These are phyloP conservation scores for Quercus phellos DNA, from an alignment of 331 rosid species.

Conservation along the genomic window DNA sequence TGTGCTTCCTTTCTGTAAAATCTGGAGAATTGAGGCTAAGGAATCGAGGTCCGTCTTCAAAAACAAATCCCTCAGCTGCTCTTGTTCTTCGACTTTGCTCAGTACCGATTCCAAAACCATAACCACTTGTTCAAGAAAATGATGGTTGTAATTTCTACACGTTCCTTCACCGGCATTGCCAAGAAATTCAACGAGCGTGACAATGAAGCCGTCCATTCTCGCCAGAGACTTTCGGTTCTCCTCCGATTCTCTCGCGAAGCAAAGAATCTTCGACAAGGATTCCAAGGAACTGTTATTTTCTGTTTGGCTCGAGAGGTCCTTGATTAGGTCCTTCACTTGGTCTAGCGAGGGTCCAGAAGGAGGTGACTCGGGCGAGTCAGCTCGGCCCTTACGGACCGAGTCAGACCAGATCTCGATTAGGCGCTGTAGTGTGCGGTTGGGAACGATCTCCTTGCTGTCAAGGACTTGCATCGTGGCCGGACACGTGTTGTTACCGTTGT, in stretches of 20 bases:
- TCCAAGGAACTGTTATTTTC: conserved; percentile 12
- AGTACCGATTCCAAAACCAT: conserved; percentile 42
- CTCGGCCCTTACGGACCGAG: conserved; percentile 33
- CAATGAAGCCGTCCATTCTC: conserved; percentile 38
- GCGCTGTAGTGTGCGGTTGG: conserved; percentile 73
- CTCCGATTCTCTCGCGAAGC: conserved; percentile 55
- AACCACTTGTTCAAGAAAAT: conserved; percentile 40
- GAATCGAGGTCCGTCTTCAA: conserved; percentile 33
- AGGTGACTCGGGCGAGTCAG: conserved; percentile 34
- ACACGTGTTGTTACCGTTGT: conserved; percentile 86
- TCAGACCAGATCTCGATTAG: conserved; percentile 95
- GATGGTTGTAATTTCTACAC: conserved; percentile 3
- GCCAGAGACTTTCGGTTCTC: conserved; percentile 61
- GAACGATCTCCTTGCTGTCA: conserved; percentile 64
- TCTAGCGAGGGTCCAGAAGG: conserved; percentile 24
- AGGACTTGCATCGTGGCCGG: conserved; percentile 97
- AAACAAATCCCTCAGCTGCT: conserved; percentile 29
- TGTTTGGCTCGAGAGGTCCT: conserved; percentile 2
- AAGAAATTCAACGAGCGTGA: conserved; percentile 46
- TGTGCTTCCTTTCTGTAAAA: conserved; percentile 47
- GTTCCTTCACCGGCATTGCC: conserved; percentile 40
- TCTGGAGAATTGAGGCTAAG: conserved; percentile 45
- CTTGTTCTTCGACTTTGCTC: conserved; percentile 31
- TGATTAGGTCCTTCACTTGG: conserved; percentile 35
- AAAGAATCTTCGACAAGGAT: conserved; percentile 37